phyloP scores from a whole-genome alignment of 768 basidiomycete species.

The Mycena amicta region DNA sequence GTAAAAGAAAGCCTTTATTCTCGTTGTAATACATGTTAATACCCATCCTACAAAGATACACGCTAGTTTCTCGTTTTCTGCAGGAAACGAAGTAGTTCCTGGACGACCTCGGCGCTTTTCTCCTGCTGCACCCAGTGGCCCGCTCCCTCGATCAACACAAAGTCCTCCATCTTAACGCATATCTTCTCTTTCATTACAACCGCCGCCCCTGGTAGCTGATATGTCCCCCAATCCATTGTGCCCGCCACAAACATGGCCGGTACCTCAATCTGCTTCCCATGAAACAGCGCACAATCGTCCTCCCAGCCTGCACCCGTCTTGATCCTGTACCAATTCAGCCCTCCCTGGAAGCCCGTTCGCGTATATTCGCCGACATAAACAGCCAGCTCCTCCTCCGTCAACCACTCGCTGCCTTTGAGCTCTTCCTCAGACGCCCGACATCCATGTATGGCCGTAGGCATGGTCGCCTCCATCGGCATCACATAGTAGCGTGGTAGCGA shows the following conservation, averaged over 20 bases:
- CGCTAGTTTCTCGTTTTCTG: background rate
- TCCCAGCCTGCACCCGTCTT: conserved; percentile 36
- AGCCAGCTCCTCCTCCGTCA: conserved; percentile 48
- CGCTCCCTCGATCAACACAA: conserved; percentile 20
- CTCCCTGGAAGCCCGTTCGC: conserved; percentile 65
- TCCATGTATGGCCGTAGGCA: conserved; percentile 49
- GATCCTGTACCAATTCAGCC: conserved; percentile 58
- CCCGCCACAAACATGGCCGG: conserved; percentile 64
- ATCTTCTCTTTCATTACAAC: conserved; percentile 9
- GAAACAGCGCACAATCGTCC: conserved; percentile 47
- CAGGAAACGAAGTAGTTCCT: conserved; percentile 15
- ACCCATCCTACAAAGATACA: conserved; percentile 1
- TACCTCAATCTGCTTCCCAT: conserved; percentile 47
- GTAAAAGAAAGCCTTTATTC: background rate
- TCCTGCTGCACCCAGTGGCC: conserved; percentile 24
- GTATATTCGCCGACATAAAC: conserved; percentile 53
- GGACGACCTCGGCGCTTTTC: conserved; percentile 8
- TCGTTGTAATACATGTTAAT: background rate
- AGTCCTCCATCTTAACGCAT: conserved; percentile 19
- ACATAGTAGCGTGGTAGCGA: conserved; percentile 61
- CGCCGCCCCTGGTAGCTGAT: conserved; percentile 50
- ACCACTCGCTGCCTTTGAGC: too few species aligned
- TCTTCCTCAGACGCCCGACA: conserved; percentile 33
- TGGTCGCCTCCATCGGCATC: conserved; percentile 56
- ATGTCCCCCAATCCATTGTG: conserved; percentile 61